Percentiles rank a stretch among this genome's conserved stretches.
These are phyloP conservation scores for Nicotiana tomentosiformis DNA, from an alignment of 257 asterid genomes.

Conservation along the genomic window DNA sequence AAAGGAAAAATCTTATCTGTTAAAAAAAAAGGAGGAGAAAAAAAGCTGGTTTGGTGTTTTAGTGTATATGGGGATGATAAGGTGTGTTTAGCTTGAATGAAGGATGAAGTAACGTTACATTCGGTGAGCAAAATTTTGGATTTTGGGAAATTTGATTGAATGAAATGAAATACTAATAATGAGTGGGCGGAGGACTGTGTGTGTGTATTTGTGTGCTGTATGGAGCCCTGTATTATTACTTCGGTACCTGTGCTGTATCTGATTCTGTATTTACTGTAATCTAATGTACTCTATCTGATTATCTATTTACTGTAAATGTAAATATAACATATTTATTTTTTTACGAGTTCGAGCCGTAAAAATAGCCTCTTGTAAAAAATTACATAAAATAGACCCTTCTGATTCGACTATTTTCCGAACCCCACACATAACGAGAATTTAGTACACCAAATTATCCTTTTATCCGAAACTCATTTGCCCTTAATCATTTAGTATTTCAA, in stretches of 20 bases:
- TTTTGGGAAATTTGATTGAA: neutral
- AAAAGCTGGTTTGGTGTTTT: neutral
- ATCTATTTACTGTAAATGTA: no score
- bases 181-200: neutral
- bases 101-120: neutral
- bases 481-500: no score
- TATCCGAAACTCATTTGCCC: no score
- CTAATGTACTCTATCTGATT: neutral
- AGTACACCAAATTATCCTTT: no score
- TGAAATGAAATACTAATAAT: neutral
- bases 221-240: neutral
- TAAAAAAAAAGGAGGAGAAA: neutral
- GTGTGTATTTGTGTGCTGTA: neutral
- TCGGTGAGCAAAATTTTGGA: neutral
- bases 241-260: neutral
- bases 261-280: neutral
- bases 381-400: rapidly evolving
- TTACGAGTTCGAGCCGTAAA: no score
- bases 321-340: no score
- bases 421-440: no score
- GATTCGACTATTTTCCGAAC: rapidly evolving
- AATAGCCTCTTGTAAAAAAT: rapidly evolving
- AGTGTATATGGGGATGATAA: constrained; percentile 4
- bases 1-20: neutral
- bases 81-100: constrained; percentile 1